Conservation (phyloP, 352 stramenopile genomes). For the Phytophthora europaea region DNA sequence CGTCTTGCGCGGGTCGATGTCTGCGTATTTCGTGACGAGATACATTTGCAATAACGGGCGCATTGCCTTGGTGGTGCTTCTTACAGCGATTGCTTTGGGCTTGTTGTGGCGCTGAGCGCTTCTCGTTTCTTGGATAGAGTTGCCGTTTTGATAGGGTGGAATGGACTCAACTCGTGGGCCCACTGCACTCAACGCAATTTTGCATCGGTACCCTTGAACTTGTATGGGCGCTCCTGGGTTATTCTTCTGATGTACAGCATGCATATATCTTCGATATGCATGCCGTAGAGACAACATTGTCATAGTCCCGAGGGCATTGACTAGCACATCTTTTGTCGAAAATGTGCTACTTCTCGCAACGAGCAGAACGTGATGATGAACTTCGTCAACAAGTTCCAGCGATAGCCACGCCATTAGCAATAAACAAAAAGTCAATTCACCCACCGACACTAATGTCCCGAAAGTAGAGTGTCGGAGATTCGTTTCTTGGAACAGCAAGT, state of each 20-base stretch:
- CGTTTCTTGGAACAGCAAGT: neutral
- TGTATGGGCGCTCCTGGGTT: neutral
- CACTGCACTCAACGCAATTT: neutral
- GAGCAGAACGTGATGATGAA: neutral
- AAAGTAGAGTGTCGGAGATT: neutral
- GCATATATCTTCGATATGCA: neutral
- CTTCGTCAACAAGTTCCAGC: neutral
- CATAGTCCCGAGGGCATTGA: neutral
- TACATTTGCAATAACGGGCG: neutral
- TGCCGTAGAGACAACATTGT: neutral
- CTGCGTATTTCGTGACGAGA: neutral
- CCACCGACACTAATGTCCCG: neutral
- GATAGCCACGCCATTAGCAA: neutral
- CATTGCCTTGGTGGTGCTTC: neutral
- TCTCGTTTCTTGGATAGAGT: neutral
- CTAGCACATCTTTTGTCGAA: neutral
- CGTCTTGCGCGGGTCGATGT: neutral
- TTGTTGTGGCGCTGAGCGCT: neutral
- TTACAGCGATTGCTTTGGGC: neutral
- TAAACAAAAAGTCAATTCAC: neutral
- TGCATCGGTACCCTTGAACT: neutral
- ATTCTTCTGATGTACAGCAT: neutral
- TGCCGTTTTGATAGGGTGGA: neutral
- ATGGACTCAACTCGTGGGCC: neutral
- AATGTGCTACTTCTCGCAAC: neutral